Conservation (phyloP, 1,139 yeast genomes). For the Pichiaceae sp. region DNA sequence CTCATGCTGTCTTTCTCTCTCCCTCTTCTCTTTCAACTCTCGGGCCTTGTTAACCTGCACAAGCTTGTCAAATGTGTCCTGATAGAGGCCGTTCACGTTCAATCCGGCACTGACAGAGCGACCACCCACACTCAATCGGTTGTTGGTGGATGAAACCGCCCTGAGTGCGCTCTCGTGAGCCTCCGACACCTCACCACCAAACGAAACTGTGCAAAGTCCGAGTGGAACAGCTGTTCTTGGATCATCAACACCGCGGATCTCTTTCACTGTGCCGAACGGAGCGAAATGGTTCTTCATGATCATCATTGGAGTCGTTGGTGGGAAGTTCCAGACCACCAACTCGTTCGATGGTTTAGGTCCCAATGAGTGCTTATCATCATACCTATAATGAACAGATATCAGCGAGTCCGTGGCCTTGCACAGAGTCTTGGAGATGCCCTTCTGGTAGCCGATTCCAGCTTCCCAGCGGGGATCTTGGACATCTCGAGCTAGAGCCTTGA, state of each 20-base stretch:
- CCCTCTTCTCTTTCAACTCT: constrained; percentile 9
- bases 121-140: constrained; percentile 18
- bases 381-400: constrained; percentile 43
- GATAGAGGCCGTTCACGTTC: constrained; percentile 15
- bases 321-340: constrained; percentile 60
- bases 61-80: constrained; percentile 16
- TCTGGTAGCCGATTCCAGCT: constrained; percentile 11
- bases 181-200: constrained; percentile 43
- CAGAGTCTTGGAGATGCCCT: constrained; percentile 13
- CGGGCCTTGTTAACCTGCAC: constrained; percentile 14
- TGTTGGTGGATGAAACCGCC: constrained; percentile 27
- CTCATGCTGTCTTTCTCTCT: constrained; percentile 9
- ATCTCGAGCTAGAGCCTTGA: constrained; percentile 11
- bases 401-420: constrained; percentile 18
- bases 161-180: constrained; percentile 43
- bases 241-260: constrained; percentile 56
- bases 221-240: constrained; percentile 74
- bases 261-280: constrained; percentile 52
- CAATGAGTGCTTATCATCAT: constrained; percentile 56
- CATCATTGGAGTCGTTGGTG: constrained; percentile 37
- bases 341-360: constrained; percentile 72
- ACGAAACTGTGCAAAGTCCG: constrained; percentile 62
- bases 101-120: constrained; percentile 18
- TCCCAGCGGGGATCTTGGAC: constrained; percentile 32
- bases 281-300: constrained; percentile 46